Conservation (phyloP, 1,284 basidiomycete genomes). For the Melampsora abietis-canadensis region DNA sequence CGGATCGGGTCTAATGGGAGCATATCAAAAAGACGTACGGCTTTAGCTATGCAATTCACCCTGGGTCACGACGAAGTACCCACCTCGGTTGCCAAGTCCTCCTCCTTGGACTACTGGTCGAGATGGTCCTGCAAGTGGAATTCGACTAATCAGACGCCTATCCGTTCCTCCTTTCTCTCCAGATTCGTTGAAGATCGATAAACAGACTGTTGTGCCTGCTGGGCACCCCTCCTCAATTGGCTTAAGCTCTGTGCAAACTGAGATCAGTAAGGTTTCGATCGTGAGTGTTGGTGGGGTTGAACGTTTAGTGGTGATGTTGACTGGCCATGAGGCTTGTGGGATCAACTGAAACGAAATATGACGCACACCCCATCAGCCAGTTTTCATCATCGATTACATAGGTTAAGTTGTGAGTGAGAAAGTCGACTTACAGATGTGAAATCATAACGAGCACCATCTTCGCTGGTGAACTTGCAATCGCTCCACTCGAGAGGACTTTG, state of each 20-base stretch:
- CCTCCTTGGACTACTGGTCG: background rate
- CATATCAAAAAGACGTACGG: background rate
- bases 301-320: slow-evolving; percentile 15
- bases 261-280: slow-evolving; percentile 13
- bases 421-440: slow-evolving; percentile 5
- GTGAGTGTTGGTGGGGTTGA: slow-evolving; percentile 30
- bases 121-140: slow-evolving; percentile 9
- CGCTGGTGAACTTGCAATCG: slow-evolving; percentile 13
- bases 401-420: background rate
- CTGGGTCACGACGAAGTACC: background rate
- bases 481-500: background rate
- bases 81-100: background rate
- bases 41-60: background rate
- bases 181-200: slow-evolving; percentile 22
- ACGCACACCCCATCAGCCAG: background rate
- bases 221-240: slow-evolving; percentile 3
- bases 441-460: slow-evolving; percentile 12
- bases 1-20: background rate
- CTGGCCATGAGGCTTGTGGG: background rate
- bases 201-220: slow-evolving; percentile 19
- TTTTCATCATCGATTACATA: background rate
- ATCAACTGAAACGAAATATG: slow-evolving; percentile 9
- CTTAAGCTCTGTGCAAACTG: slow-evolving; percentile 19
- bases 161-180: background rate
- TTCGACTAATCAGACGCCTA: slow-evolving; percentile 15